Percentiles rank a stretch among this genome's conserved stretches.
These are phyloP conservation scores for Vanrija sp. DNA, from an alignment of 1,284 basidiomycete species.

Conservation along the genomic window DNA sequence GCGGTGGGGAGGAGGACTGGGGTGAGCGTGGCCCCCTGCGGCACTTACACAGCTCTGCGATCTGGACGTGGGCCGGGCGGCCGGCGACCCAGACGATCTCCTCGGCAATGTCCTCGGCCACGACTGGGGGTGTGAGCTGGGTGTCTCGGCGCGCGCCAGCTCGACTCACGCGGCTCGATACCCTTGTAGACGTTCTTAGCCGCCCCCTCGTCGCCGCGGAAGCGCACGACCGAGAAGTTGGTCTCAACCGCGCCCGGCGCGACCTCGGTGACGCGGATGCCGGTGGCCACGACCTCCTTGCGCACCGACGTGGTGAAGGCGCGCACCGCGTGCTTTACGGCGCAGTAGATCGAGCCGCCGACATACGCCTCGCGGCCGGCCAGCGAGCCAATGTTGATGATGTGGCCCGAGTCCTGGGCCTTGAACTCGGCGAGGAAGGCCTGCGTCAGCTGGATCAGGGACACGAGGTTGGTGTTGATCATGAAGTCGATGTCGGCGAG, in stretches of 20 bases:
- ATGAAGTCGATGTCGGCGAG: conserved; percentile 53
- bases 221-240: conserved; percentile 73
- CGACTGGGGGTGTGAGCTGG: conserved; percentile 53
- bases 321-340: conserved; percentile 60
- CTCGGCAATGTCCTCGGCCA: conserved; percentile 79
- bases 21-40: conserved; percentile 44
- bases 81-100: conserved; percentile 93
- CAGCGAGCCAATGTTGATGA: conserved; percentile 90
- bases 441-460: conserved; percentile 11
- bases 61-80: conserved; percentile 78
- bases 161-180: conserved; percentile 66
- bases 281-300: conserved; percentile 78
- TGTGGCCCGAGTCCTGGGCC: conserved; percentile 72
- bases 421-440: conserved; percentile 66
- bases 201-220: conserved; percentile 68
- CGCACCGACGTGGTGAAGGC: conserved; percentile 78
- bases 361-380: conserved; percentile 83
- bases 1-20: conserved; percentile 21
- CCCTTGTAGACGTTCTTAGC: conserved; percentile 83
- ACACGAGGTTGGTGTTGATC: conserved; percentile 71
- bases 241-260: conserved; percentile 61
- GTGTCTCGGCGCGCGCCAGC: too few species aligned
- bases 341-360: conserved; percentile 60
- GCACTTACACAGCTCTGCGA: conserved; percentile 72
- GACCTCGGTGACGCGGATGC: conserved; percentile 81